A percentile compares a stretch with the other conserved stretches of the same genome.
phyloP scores from a whole-genome alignment of 148 eudicot genomes.

The Persicaria maculosa region DNA sequence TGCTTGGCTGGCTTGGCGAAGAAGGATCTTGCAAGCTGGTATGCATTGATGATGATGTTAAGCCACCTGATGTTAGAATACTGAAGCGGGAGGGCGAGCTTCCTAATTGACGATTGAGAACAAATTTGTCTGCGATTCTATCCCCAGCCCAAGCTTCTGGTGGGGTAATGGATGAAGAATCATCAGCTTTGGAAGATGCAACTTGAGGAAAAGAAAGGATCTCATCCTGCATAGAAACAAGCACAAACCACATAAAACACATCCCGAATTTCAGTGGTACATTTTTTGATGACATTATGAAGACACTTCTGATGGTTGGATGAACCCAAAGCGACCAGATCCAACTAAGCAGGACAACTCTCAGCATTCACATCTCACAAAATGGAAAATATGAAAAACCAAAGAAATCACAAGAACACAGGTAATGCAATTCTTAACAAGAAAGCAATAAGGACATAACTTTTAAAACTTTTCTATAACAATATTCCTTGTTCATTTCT shows the following conservation, averaged over 20 bases:
- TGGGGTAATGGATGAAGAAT: constrained; percentile 68
- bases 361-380: constrained; percentile 5
- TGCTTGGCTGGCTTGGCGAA: constrained; percentile 38
- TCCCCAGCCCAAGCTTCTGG: constrained; percentile 98
- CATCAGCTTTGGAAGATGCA: constrained; percentile 43
- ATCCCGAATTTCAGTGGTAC: not conserved
- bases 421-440: not conserved
- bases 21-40: constrained; percentile 56
- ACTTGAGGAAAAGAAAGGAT: constrained; percentile 30
- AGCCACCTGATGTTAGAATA: constrained; percentile 36
- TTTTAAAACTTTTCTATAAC: not conserved
- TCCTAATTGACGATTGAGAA: constrained; percentile 39
- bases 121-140: constrained; percentile 55
- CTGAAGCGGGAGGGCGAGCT: constrained; percentile 57
- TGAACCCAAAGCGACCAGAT: not conserved
- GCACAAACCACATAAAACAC: not conserved
- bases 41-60: constrained; percentile 40
- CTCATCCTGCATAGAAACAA: constrained; percentile 54
- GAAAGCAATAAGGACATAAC: not conserved
- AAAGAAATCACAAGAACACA: not conserved
- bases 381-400: not conserved
- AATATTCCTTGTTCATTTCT: not conserved
- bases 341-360: not conserved
- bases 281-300: not conserved
- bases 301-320: not conserved